Evolutionary conservation across 768 basidiomycete species (phyloP), one percentile per base, ranked within the genome.

Genomic region (Suillus bovinus): DNA sequence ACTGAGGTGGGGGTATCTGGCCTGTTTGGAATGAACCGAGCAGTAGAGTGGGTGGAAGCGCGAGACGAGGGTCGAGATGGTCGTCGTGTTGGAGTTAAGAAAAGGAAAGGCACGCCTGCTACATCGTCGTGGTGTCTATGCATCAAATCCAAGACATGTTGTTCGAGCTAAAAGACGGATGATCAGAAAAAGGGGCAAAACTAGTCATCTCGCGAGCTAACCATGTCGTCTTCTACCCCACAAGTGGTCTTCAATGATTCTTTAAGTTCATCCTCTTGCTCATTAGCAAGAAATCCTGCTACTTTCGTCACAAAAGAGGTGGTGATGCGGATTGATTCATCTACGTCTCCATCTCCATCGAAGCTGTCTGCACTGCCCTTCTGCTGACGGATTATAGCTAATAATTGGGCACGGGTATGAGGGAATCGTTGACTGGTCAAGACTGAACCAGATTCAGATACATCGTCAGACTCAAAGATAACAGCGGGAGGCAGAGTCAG

Each of bases 61-160:
- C 91, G 83, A 53, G 91, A 93, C 41, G 90, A 91, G 17, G 91
- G 90, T 11, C 91, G 85, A 13, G 91, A 92, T 34, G 91, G 91
- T 22, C 91, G 85, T 63, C 88, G 82, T 36, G 87, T 90, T 24
- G 90, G 89, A 5, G 90, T 93, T 55, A 94, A 79, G 76, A 89
- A 91, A 61, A 93, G 78, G 72, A 94, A 94, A 0, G 91, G 91
- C 7, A 92, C 88, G 22, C 90, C 89, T 14, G 88, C 86, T 44
- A 89, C 78, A 78, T 93, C 89, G 82, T 96, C 94, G 64, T 86
- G 83, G 74, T 95, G 92, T 76, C 91, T 90, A 78, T 98, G 96
- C 96, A 98, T 97, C 64, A 97, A 84, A 71, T 96, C 94, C 22
- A 98, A 80, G 62, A 95, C 92, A 71, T 88, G 86, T 68, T 95